phyloP scores from a whole-genome alignment of 2,329 filamentous ascomycete species.

The Pseudocercospora cruenta region DNA sequence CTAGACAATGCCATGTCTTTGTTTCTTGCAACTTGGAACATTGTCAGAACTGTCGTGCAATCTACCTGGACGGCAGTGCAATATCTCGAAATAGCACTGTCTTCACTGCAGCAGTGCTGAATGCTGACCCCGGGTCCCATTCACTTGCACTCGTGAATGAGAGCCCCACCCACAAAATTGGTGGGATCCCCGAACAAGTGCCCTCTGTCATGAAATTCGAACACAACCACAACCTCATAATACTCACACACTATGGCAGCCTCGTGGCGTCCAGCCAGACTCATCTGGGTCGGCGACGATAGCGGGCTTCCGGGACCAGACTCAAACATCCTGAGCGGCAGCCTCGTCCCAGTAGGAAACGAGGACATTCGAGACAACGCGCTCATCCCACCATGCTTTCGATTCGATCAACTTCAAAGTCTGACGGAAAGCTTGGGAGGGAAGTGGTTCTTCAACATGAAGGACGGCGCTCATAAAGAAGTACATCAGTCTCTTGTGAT shows the following conservation, averaged over 20 bases:
- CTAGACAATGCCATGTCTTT: background rate
- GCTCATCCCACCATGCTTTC: conserved; percentile 5
- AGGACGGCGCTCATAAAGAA: background rate
- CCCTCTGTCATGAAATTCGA: too few relatives aligned
- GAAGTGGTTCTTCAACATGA: conserved; percentile 5
- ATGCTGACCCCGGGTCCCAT: background rate
- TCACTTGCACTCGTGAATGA: conserved; percentile 1
- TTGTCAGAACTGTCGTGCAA: background rate
- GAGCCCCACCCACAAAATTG: background rate
- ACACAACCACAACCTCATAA: too few relatives aligned
- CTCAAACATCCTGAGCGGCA: background rate
- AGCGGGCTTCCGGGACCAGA: background rate
- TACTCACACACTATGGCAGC: background rate
- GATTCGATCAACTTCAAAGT: background rate
- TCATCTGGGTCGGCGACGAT: conserved; percentile 13
- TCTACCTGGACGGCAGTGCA: background rate
- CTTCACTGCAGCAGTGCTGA: background rate
- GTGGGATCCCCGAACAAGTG: background rate
- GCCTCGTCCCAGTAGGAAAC: conserved; percentile 4
- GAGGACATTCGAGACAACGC: conserved; percentile 7
- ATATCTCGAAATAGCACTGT: background rate
- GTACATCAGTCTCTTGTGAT: conserved; percentile 10
- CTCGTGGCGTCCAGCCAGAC: background rate
- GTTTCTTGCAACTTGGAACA: background rate
- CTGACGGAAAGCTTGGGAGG: background rate